Conservation (phyloP, 345 rosid species). For the Brassica carinata region DNA sequence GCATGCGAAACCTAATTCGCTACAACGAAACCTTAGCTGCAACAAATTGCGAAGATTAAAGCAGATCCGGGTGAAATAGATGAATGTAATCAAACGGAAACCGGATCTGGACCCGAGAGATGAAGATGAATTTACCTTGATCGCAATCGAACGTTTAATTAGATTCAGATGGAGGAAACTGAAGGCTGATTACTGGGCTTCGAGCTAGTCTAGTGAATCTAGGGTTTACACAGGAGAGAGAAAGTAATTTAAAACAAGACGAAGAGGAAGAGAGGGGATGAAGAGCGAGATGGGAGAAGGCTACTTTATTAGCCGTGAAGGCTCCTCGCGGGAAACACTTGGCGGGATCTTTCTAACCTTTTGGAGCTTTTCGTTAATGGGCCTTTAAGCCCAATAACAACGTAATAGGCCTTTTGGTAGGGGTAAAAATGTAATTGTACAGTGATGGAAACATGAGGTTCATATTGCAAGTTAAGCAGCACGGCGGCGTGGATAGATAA, state of each 20-base stretch:
- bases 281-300: no score
- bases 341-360: slow-evolving; percentile 25
- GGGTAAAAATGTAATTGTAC: not conserved
- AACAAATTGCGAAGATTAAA: not conserved
- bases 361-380: slow-evolving; percentile 10
- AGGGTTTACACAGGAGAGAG: slow-evolving; percentile 13
- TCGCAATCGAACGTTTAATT: not conserved
- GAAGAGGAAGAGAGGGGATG: slow-evolving; percentile 1
- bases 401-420: not conserved
- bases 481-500: slow-evolving; percentile 35
- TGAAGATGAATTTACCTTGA: slow-evolving; percentile 9
- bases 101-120: not conserved
- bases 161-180: not conserved
- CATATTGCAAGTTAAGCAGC: not conserved
- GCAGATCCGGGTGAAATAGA: not conserved
- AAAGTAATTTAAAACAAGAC: not conserved
- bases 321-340: slow-evolving; percentile 28
- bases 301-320: no score
- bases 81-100: not conserved
- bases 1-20: slow-evolving; percentile 21
- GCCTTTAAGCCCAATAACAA: not conserved
- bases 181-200: slow-evolving; percentile 9
- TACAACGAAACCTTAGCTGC: no score
- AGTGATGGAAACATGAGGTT: slow-evolving; percentile 12
- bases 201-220: not conserved